Conservation (phyloP, 345 rosid genomes). For the Arabidopsis suecica region DNA sequence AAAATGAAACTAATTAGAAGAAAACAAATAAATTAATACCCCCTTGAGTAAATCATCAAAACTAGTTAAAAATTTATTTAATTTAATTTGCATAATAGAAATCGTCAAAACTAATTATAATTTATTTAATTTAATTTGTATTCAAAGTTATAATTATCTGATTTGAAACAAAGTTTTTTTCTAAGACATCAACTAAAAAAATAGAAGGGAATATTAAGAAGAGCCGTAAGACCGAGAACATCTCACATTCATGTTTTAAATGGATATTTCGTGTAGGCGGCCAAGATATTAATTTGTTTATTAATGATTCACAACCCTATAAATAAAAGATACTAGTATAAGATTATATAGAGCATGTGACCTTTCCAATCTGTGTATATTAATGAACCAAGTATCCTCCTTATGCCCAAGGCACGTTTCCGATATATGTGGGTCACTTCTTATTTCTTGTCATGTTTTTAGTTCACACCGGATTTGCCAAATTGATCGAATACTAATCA, state of each 20-base stretch:
- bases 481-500: background rate
- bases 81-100: too few relatives aligned
- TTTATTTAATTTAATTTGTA: too few relatives aligned
- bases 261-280: conserved; percentile 29
- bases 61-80: too few relatives aligned
- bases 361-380: conserved; percentile 31
- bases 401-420: conserved; percentile 27
- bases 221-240: conserved; percentile 1
- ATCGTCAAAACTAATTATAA: too few relatives aligned
- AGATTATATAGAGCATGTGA: conserved; percentile 5
- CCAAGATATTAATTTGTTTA: conserved; percentile 12
- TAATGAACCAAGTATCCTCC: conserved; percentile 43
- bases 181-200: too few relatives aligned
- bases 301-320: background rate
- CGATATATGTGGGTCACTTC: conserved; percentile 28
- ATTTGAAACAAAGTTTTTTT: too few relatives aligned
- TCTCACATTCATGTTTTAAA: conserved; percentile 17
- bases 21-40: too few relatives aligned
- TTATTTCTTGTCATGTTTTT: conserved; percentile 7
- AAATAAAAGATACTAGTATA: background rate
- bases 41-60: too few relatives aligned
- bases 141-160: too few relatives aligned
- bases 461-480: conserved; percentile 6
- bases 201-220: background rate
- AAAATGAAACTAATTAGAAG: background rate